Conservation (phyloP, 2,329 filamentous ascomycete genomes). For the Rhinocladiella similis region DNA sequence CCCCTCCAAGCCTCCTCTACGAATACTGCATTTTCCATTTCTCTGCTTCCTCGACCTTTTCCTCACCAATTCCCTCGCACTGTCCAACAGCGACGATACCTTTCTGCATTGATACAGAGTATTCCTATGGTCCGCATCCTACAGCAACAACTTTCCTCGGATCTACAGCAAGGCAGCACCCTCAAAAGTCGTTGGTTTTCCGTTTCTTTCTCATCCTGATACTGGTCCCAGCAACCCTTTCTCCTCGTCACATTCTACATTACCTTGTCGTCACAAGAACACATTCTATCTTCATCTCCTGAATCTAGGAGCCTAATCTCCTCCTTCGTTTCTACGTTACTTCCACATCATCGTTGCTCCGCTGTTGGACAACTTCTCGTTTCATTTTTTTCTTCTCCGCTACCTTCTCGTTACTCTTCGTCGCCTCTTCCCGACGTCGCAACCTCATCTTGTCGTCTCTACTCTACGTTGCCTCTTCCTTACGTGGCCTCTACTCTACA, state of each 20-base stretch:
- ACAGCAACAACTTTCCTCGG: too few species aligned
- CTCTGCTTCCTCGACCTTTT: not conserved
- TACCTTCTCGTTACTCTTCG: not conserved
- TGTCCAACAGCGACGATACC: too few species aligned
- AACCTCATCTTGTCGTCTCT: conserved; percentile 1
- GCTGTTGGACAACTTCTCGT: not conserved
- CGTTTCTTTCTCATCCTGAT: too few species aligned
- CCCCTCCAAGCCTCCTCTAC: not conserved
- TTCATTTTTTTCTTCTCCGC: not conserved
- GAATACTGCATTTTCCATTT: not conserved
- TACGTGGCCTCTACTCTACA: not conserved
- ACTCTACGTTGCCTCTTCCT: not conserved
- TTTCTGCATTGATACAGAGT: not conserved
- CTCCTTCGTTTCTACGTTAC: not conserved
- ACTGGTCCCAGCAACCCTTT: too few species aligned
- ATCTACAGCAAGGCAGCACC: too few species aligned
- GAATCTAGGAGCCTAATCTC: not conserved
- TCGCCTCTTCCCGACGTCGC: not conserved
- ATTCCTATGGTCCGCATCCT: too few species aligned
- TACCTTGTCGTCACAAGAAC: conserved; percentile 1
- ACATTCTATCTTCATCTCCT: not conserved
- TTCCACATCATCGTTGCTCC: not conserved
- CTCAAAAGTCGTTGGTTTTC: too few species aligned
- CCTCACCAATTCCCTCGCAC: too few species aligned
- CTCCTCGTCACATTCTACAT: too few species aligned